Conservation (phyloP, 495 filamentous ascomycete species). For the Glarea lozoyensis region DNA sequence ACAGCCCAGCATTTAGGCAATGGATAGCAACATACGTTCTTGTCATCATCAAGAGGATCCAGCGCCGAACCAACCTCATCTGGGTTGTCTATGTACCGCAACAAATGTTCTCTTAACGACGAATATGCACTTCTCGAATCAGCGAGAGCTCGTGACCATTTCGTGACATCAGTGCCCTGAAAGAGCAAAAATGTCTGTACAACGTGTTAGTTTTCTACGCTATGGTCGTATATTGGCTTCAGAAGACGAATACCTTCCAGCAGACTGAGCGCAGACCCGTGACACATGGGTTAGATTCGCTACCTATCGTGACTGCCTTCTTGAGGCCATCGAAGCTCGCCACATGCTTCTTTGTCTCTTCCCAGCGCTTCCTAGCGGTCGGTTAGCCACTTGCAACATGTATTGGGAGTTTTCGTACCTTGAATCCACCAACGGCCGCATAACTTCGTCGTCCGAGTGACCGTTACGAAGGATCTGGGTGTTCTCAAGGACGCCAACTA, state of each 20-base stretch:
- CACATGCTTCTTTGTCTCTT: conserved; percentile 51
- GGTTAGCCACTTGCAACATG: conserved; percentile 4
- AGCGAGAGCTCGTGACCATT: conserved; percentile 59
- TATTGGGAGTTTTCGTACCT: conserved; percentile 33
- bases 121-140: conserved; percentile 67
- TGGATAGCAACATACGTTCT: conserved; percentile 48
- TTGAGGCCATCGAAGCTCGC: conserved; percentile 55
- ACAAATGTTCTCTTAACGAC: conserved; percentile 61
- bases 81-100: conserved; percentile 72
- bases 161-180: conserved; percentile 51
- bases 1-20: neutral
- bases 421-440: conserved; percentile 57
- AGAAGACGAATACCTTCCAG: conserved; percentile 62
- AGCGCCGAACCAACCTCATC: conserved; percentile 63
- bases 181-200: conserved; percentile 72
- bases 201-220: conserved; percentile 5
- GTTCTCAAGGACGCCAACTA: too few species aligned
- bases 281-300: conserved; percentile 50
- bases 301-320: conserved; percentile 49
- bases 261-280: conserved; percentile 77
- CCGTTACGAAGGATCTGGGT: too few species aligned
- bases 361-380: conserved; percentile 47
- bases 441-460: conserved; percentile 22
- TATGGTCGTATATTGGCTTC: neutral
- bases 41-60: conserved; percentile 83